Percentiles rank a stretch among this genome's conserved stretches.
phyloP scores from a whole-genome alignment of 2,329 filamentous ascomycete genomes.

The Pseudocercospora musae region DNA sequence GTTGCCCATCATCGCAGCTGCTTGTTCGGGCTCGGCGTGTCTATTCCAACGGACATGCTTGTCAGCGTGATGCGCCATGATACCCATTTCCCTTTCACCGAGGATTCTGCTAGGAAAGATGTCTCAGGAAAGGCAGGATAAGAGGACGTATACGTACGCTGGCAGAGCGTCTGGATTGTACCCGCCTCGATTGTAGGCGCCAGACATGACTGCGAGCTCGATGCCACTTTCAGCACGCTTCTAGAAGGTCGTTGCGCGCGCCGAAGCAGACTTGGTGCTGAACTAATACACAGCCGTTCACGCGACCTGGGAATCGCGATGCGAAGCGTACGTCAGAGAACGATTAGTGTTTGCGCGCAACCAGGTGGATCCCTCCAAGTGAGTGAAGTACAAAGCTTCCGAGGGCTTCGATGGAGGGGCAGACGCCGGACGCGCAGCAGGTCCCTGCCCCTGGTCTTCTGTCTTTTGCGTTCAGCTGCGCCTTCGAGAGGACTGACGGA shows the following conservation, averaged over 20 bases:
- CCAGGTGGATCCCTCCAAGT: neutral
- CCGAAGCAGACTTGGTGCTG: conserved; percentile 1
- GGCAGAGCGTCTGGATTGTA: conserved; percentile 95
- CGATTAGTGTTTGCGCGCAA: neutral
- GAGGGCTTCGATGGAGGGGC: neutral
- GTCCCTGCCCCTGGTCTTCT: too few relatives aligned
- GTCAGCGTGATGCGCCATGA: conserved; percentile 7
- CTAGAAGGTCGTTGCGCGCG: neutral
- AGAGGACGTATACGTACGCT: conserved; percentile 58
- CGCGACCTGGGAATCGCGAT: neutral
- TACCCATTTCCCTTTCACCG: conserved; percentile 1
- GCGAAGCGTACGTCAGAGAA: conserved; percentile 1
- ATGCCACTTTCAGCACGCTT: neutral
- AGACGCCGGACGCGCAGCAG: neutral
- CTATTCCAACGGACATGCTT: conserved; percentile 39
- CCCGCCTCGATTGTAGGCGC: conserved; percentile 75
- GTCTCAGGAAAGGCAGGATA: neutral
- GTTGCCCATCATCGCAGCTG: conserved; percentile 41
- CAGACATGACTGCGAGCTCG: conserved; percentile 55
- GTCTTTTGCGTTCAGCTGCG: neutral
- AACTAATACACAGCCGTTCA: neutral
- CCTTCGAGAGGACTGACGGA: neutral
- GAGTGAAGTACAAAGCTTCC: neutral
- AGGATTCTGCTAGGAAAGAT: conserved; percentile 4
- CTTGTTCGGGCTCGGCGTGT: conserved; percentile 70